phyloP scores from a whole-genome alignment of 768 basidiomycete genomes.

The Suillus discolor region DNA sequence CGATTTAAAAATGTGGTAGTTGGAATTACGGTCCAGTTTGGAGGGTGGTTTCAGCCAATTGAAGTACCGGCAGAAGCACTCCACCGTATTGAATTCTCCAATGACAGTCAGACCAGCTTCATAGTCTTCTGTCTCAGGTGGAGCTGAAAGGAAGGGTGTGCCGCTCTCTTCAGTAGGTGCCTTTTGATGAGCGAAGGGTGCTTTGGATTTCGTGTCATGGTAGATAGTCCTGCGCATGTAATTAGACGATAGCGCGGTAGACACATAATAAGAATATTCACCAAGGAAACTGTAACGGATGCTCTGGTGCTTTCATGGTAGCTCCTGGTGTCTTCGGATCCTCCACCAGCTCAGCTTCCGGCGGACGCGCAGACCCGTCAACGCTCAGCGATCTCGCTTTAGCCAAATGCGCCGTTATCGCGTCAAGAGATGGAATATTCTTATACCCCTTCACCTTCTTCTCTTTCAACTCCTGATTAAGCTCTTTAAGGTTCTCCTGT shows the following conservation, averaged over 20 bases:
- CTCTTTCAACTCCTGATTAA: constrained; percentile 55
- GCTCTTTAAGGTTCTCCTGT: constrained; percentile 63
- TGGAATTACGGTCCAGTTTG: constrained; percentile 84
- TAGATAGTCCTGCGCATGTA: constrained; percentile 72
- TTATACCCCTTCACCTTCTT: constrained; percentile 69
- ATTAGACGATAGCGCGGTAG: constrained; percentile 11
- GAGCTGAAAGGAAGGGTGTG: constrained; percentile 33
- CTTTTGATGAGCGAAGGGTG: constrained; percentile 54
- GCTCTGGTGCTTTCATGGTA: constrained; percentile 69
- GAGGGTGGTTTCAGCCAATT: constrained; percentile 95
- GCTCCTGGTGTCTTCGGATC: constrained; percentile 83
- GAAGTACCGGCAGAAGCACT: constrained; percentile 89
- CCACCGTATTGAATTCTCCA: constrained; percentile 89
- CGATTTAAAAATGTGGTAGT: constrained; percentile 94
- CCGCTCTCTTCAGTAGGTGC: constrained; percentile 30
- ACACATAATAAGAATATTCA: constrained; percentile 33
- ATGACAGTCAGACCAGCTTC: constrained; percentile 86
- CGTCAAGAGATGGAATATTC: constrained; percentile 85
- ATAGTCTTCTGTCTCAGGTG: constrained; percentile 73
- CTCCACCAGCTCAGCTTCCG: constrained; percentile 77
- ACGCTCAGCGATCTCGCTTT: constrained; percentile 64
- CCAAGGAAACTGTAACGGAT: constrained; percentile 86
- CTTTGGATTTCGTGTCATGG: constrained; percentile 83
- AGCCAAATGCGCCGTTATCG: constrained; percentile 78
- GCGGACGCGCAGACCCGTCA: constrained; percentile 66